Percentiles rank a stretch among this genome's conserved stretches.
phyloP scores from a whole-genome alignment of 257 asterid species.

The Lithospermum erythrorhizon region DNA sequence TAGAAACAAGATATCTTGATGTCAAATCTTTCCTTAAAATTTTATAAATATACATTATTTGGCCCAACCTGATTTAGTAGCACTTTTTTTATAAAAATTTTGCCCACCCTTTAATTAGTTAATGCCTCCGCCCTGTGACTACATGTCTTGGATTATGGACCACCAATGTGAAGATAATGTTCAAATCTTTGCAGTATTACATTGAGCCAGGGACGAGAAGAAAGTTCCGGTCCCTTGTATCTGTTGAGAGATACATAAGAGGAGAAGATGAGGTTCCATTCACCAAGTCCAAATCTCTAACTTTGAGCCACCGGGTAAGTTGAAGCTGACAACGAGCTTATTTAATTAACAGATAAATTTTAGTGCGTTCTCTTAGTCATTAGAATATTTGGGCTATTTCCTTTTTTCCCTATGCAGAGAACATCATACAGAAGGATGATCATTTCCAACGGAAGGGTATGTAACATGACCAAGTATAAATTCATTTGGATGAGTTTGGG shows the following conservation, averaged over 20 bases:
- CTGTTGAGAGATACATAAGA: slow-evolving; percentile 37
- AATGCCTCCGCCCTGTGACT: no score
- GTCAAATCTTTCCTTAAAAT: no score
- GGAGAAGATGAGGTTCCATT: slow-evolving; percentile 21
- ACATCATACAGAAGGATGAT: slow-evolving; percentile 25
- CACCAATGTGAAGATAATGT: neutral
- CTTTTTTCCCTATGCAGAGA: slow-evolving; percentile 15
- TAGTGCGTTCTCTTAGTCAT: neutral
- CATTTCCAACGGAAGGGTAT: slow-evolving; percentile 51
- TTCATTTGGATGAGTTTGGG: neutral
- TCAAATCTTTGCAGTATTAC: slow-evolving; percentile 41
- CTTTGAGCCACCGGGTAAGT: slow-evolving; percentile 2
- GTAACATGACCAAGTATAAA: neutral
- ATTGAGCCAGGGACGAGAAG: slow-evolving; percentile 64
- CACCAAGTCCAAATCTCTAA: slow-evolving; percentile 9
- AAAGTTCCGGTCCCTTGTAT: slow-evolving; percentile 52
- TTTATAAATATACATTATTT: no score
- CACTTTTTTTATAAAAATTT: no score
- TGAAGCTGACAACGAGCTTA: neutral
- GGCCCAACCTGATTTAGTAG: no score
- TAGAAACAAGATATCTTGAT: no score
- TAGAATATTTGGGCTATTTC: neutral
- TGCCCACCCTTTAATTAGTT: no score
- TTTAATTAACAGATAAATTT: slow-evolving; percentile 5
- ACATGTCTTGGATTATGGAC: neutral